phyloP scores from a whole-genome alignment of 2,329 filamentous ascomycete species.

The Ciborinia camelliae region DNA sequence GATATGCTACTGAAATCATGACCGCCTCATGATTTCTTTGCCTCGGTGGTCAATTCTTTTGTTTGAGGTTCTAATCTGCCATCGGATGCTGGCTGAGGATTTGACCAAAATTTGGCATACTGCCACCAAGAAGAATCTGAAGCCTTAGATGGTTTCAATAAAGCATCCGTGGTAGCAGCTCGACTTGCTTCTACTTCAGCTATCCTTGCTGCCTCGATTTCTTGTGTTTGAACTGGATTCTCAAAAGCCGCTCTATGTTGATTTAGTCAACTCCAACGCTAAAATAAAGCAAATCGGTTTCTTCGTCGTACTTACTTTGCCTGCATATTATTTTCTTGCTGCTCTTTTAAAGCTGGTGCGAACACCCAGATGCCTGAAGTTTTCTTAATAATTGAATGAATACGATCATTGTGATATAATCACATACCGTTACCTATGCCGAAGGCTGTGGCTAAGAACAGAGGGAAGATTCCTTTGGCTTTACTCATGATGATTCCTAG shows the following conservation, averaged over 20 bases:
- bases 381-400: not conserved
- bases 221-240: constrained; percentile 15
- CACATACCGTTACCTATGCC: constrained; percentile 36
- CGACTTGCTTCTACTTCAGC: constrained; percentile 29
- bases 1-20: not conserved
- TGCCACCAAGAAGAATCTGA: constrained; percentile 32
- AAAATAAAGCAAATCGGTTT: not conserved
- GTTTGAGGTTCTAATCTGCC: not conserved
- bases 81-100: not conserved
- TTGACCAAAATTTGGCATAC: constrained; percentile 25
- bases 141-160: constrained; percentile 22
- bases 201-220: constrained; percentile 20
- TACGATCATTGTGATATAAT: not conserved
- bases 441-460: constrained; percentile 33
- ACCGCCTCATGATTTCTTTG: not conserved
- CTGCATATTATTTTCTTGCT: constrained; percentile 26
- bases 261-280: constrained; percentile 18
- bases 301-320: constrained; percentile 22
- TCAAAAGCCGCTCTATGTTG: constrained; percentile 25
- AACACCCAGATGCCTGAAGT: constrained; percentile 34
- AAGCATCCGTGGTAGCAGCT: constrained; percentile 24
- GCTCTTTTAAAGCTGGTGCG: constrained; percentile 35
- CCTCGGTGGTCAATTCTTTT: not conserved
- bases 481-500: constrained; percentile 30
- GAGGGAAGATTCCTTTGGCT: constrained; percentile 31